A percentile compares a stretch with the other conserved stretches of the same genome.
Evolutionary conservation across 2,329 filamentous ascomycete genomes (phyloP).

Genomic region (Amauroascus verrucosus): DNA sequence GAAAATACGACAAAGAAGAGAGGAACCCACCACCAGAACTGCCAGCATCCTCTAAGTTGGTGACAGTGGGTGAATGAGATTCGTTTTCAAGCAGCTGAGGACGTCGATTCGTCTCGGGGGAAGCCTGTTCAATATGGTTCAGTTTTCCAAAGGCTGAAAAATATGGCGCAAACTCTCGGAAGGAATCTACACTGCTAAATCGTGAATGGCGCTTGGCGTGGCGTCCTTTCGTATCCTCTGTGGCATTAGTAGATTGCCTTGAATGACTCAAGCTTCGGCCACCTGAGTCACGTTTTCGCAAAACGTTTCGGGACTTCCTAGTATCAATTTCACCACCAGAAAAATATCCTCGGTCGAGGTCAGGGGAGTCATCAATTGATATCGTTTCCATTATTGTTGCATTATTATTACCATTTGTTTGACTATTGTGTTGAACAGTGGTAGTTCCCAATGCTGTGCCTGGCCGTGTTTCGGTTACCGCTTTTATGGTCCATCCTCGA

Average conservation of each 20-base stretch:
- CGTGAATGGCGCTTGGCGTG: slow-evolving; percentile 63
- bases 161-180: slow-evolving; percentile 45
- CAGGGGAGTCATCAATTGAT: slow-evolving; percentile 32
- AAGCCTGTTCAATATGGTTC: slow-evolving; percentile 49
- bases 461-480: slow-evolving; percentile 27
- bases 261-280: slow-evolving; percentile 45
- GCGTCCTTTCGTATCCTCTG: slow-evolving; percentile 60
- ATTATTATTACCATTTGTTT: slow-evolving; percentile 25
- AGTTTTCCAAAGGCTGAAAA: slow-evolving; percentile 54
- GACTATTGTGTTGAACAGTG: slow-evolving; percentile 24
- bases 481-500: slow-evolving; percentile 47
- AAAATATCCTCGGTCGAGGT: slow-evolving; percentile 83
- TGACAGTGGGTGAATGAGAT: slow-evolving; percentile 45
- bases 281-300: slow-evolving; percentile 58
- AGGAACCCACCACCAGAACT: slow-evolving; percentile 32
- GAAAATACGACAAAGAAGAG: slow-evolving; percentile 40
- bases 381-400: slow-evolving; percentile 25
- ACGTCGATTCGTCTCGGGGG: background rate
- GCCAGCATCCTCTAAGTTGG: slow-evolving; percentile 46
- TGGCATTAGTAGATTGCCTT: slow-evolving; percentile 66
- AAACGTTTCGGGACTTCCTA: slow-evolving; percentile 58
- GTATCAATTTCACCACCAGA: slow-evolving; percentile 77
- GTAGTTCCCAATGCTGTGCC: slow-evolving; percentile 26
- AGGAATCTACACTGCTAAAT: slow-evolving; percentile 68
- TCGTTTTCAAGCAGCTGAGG: slow-evolving; percentile 28